Percentiles rank a stretch among this genome's conserved stretches.
phyloP scores from a whole-genome alignment of 345 rosid species.

The Excoecaria cochinchinensis region DNA sequence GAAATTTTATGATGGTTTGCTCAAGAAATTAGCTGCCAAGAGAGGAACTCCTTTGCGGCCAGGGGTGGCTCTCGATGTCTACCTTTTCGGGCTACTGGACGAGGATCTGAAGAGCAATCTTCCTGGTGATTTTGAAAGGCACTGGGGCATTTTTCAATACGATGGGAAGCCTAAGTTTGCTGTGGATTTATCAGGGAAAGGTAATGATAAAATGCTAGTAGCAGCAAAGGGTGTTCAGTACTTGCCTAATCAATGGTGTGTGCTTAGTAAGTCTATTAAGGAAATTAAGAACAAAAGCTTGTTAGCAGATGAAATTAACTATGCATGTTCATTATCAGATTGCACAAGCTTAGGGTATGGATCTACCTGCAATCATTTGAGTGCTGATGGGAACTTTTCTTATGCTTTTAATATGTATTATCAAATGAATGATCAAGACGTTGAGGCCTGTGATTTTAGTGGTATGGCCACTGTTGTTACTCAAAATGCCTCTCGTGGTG shows the following conservation, averaged over 20 bases:
- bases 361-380: slow-evolving; percentile 42
- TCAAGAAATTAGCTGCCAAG: slow-evolving; percentile 47
- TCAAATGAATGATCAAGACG: slow-evolving; percentile 58
- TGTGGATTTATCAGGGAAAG: slow-evolving; percentile 62
- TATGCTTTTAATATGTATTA: slow-evolving; percentile 76
- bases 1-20: slow-evolving; percentile 67
- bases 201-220: slow-evolving; percentile 43
- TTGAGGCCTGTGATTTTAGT: slow-evolving; percentile 57
- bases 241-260: slow-evolving; percentile 61
- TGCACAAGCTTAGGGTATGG: slow-evolving; percentile 48
- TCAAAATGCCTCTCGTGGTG: slow-evolving; percentile 39
- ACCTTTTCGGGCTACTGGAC: slow-evolving; percentile 65
- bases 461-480: slow-evolving; percentile 50
- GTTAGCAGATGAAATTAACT: slow-evolving; percentile 26
- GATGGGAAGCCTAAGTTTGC: slow-evolving; percentile 74
- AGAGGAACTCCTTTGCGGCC: slow-evolving; percentile 69
- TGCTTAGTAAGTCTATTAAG: slow-evolving; percentile 28
- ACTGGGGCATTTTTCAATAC: slow-evolving; percentile 82
- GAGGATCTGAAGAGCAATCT: slow-evolving; percentile 73
- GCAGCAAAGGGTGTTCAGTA: slow-evolving; percentile 67
- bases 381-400: slow-evolving; percentile 36
- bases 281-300: slow-evolving; percentile 9
- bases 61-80: slow-evolving; percentile 43
- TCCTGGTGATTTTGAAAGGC: slow-evolving; percentile 79
- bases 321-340: slow-evolving; percentile 61